Base-by-base conservation (phyloP, 768 basidiomycete species). In the Phylloporus sp. region DNA sequence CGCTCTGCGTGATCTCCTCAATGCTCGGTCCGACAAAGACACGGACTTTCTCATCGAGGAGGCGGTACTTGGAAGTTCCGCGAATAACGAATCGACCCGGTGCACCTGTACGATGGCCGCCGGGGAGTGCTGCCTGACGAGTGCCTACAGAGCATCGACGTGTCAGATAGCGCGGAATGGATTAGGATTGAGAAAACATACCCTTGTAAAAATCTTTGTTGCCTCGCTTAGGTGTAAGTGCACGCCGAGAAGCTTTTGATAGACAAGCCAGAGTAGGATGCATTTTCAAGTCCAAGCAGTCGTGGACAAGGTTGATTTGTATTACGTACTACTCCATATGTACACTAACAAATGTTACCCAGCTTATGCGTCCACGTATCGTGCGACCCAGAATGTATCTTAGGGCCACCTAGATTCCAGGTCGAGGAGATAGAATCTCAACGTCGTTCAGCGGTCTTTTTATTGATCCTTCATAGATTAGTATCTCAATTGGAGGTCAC, bases 151-250 rank as follows among this genome's bases (percentile, higher is more conserved):
- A 23, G 2, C 4, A 9, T 24, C 20, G 23, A 12, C 11, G 15
- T 12, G 44, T 52, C 29, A 39, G n/a, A 18, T 13, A n/a, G 5
- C 26, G 8, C 7, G n/a, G 27, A 27, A 52, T 15, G 10, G 41
- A 26, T 5, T 49, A n/a, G 1, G 42, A 45, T 15, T 34, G 15
- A 18, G 16, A 35, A 32, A 8, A 45, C 71, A n/a, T 7, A 88
- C 95, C 95, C 71, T 98, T 98, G 78, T 97, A 97, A 67, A 78
- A 97, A 65, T 99, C 92, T 63, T 97, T 98, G 74, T 97, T 97
- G 15, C 82, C 95, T 42, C 84, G 73, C 68, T 97, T 97, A 0
- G 90, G 76, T 0, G 87, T 93, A 45, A 98, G 74, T 2, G 93
- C 81, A 23, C 82, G 76, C 50, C 95, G 77, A 0, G 89, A 91